Conservation (phyloP, 2,329 filamentous ascomycete species). For the Arthrinium puccinioides region DNA sequence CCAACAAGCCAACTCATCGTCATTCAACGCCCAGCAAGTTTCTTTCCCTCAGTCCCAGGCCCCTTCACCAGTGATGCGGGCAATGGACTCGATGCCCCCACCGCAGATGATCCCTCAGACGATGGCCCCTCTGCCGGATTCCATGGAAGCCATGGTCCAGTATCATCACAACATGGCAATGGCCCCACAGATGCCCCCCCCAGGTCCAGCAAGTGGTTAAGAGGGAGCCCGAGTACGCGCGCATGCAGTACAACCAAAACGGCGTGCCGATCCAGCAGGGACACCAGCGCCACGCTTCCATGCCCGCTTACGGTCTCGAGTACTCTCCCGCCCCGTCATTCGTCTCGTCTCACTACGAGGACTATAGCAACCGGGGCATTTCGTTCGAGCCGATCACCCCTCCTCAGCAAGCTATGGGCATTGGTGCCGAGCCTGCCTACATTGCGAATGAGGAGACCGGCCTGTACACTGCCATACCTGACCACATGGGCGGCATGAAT, state of each 20-base stretch:
- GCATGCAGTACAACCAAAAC: slow-evolving; percentile 86
- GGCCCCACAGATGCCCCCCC: slow-evolving; percentile 60
- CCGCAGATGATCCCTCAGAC: slow-evolving; percentile 66
- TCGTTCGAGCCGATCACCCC: slow-evolving; percentile 97
- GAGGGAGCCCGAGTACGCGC: slow-evolving; percentile 77
- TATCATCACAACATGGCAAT: slow-evolving; percentile 66
- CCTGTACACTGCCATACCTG: slow-evolving; percentile 89
- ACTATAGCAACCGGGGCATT: slow-evolving; percentile 92
- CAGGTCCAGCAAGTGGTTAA: slow-evolving; percentile 62
- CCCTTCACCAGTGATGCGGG: slow-evolving; percentile 81
- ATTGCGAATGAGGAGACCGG: slow-evolving; percentile 98
- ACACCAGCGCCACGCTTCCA: slow-evolving; percentile 93
- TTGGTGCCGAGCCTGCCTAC: slow-evolving; percentile 86
- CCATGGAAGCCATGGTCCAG: slow-evolving; percentile 66
- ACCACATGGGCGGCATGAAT: slow-evolving; percentile 66
- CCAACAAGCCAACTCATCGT: slow-evolving; percentile 96
- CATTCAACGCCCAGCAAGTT: slow-evolving; percentile 74
- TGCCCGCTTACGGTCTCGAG: slow-evolving; percentile 90
- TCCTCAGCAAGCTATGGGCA: slow-evolving; percentile 77
- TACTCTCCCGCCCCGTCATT: slow-evolving; percentile 98
- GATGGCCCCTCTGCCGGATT: slow-evolving; percentile 52
- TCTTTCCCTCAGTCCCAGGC: slow-evolving; percentile 70
- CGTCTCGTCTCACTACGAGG: slow-evolving; percentile 96
- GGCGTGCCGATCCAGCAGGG: slow-evolving; percentile 75
- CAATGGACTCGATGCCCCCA: slow-evolving; percentile 90